Evolutionary conservation across 2,329 filamentous ascomycete species (phyloP).

Genomic region (Elsinoe necatrix): DNA sequence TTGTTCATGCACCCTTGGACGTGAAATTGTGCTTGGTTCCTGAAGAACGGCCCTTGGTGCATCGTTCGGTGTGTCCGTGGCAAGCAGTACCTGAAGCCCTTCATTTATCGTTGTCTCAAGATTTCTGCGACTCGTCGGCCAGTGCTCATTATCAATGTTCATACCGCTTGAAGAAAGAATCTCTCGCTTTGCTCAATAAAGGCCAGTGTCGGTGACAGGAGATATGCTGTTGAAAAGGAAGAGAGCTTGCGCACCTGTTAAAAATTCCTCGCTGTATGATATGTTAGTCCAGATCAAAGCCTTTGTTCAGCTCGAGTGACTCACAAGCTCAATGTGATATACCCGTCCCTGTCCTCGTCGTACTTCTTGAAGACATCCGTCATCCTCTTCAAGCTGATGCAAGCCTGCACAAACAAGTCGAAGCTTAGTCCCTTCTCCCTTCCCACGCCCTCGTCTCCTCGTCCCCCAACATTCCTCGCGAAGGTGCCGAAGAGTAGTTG

Average conservation of each 20-base stretch:
- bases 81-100: background rate
- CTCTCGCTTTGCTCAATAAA: conserved; percentile 34
- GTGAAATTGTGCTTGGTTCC: too few species aligned
- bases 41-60: too few species aligned
- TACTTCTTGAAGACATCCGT: conserved; percentile 99
- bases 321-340: conserved; percentile 52
- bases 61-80: too few species aligned
- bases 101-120: conserved; percentile 1
- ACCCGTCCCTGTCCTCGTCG: conserved; percentile 92
- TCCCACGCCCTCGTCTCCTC: conserved; percentile 38
- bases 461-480: conserved; percentile 44
- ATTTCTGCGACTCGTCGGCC: conserved; percentile 12
- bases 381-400: conserved; percentile 95
- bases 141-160: background rate
- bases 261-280: conserved; percentile 40
- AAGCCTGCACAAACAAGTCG: conserved; percentile 94
- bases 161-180: background rate
- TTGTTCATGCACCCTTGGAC: too few species aligned
- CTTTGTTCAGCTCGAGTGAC: too few species aligned
- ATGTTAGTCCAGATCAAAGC: background rate
- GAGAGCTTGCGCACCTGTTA: conserved; percentile 48
- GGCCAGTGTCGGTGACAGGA: conserved; percentile 42
- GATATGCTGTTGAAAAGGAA: conserved; percentile 48
- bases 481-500: conserved; percentile 79
- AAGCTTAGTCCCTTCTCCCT: conserved; percentile 48